Evolutionary conservation across 352 stramenopile species (phyloP).

Genomic region (Globisporangium iwayamae): DNA sequence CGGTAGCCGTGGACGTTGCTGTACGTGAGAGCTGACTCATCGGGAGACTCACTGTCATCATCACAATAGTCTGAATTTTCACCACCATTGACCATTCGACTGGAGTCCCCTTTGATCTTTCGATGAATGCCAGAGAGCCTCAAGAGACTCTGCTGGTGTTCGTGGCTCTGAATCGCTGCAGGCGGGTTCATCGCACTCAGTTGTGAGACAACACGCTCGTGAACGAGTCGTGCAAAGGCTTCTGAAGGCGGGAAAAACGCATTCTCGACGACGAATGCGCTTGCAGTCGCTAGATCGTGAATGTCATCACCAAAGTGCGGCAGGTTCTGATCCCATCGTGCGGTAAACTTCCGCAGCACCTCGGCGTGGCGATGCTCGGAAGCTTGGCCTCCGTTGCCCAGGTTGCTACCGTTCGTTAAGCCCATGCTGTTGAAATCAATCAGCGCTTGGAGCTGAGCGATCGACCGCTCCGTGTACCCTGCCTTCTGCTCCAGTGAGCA

Average conservation of each 20-base stretch:
- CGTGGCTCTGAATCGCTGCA: constrained; percentile 21
- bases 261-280: not conserved
- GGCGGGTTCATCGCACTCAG: constrained; percentile 33
- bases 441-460: constrained; percentile 67
- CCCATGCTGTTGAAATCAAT: constrained; percentile 40
- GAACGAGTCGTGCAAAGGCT: constrained; percentile 22
- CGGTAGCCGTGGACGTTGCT: constrained; percentile 82
- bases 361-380: constrained; percentile 7
- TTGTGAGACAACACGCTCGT: constrained; percentile 12
- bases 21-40: constrained; percentile 38
- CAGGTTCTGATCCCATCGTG: constrained; percentile 26
- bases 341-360: constrained; percentile 28
- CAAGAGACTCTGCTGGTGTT: constrained; percentile 43
- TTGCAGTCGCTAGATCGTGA: not conserved
- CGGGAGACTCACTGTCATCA: constrained; percentile 4
- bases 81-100: too few relatives aligned
- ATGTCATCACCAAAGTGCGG: constrained; percentile 25
- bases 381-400: not conserved
- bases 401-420: not conserved
- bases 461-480: constrained; percentile 55
- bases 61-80: not conserved
- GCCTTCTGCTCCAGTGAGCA: constrained; percentile 48
- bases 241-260: constrained; percentile 9
- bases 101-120: constrained; percentile 10
- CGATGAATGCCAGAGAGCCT: constrained; percentile 17